phyloP scores from a whole-genome alignment of 768 basidiomycete genomes.

The Mycena rosella region DNA sequence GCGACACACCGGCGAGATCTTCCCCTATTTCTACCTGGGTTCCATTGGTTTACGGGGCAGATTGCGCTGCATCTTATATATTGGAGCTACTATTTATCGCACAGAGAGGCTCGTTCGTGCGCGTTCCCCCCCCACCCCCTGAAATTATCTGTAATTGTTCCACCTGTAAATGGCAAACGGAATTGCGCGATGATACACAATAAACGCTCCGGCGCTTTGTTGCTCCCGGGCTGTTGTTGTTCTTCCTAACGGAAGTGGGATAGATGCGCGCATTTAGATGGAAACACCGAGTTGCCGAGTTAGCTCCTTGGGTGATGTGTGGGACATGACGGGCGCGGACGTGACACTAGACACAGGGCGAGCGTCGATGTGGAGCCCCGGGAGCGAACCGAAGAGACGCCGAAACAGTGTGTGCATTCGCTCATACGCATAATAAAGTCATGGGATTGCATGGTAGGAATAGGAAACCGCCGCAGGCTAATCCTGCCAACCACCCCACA shows the following conservation, averaged over 20 bases:
- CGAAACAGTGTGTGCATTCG: constrained; percentile 24
- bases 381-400: constrained; percentile 26
- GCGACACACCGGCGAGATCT: constrained; percentile 5
- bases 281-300: constrained; percentile 31
- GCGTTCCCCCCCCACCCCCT: background rate
- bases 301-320: constrained; percentile 25
- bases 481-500: constrained; percentile 39
- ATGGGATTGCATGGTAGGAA: constrained; percentile 34
- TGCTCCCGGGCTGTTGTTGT: too few species aligned
- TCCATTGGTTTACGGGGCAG: constrained; percentile 21
- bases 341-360: background rate
- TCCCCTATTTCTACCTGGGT: constrained; percentile 22
- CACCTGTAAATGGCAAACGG: constrained; percentile 24
- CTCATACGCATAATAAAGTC: constrained; percentile 34
- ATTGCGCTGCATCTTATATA: constrained; percentile 17
- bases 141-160: constrained; percentile 37
- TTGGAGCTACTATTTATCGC: constrained; percentile 34
- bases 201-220: background rate
- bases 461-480: constrained; percentile 19
- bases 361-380: constrained; percentile 15
- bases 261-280: constrained; percentile 6
- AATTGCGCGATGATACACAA: constrained; percentile 20
- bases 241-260: constrained; percentile 15
- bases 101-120: background rate
- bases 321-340: background rate